Base-by-base conservation (phyloP, 768 basidiomycete genomes). In the Boletus sensibilis region DNA sequence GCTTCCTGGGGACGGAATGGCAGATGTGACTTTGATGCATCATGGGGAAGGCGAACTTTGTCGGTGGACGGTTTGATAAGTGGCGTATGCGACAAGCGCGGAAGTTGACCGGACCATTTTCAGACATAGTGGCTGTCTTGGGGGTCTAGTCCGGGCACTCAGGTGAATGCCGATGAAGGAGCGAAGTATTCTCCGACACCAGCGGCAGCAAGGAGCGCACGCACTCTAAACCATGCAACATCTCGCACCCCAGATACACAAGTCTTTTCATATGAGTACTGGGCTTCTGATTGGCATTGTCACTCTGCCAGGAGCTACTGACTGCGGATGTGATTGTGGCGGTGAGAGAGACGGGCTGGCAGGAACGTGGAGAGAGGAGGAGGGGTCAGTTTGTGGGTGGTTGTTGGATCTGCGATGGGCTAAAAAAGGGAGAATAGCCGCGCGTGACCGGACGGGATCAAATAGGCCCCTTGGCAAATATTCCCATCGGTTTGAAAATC, bases 11-110 rank as follows among this genome's bases (percentile, higher is more conserved):
- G 38, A 20, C 6, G 38, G 25, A n/a, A 44, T 29, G 35, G 52
- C 42, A 13, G 33, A 37, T 33, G 50, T 55, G n/a, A n/a, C n/a
- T n/a, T 56, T 63, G 40, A 55, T 49, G 54, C 40, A 42, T 43
- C 37, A 58, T 44, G 52, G n/a, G 40, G 37, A n/a, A 46, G 45
- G 29, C 42, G 48, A 54, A 66, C 60, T 57, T 64, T 69, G 67
- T 69, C 43, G 44, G 52, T 43, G 21, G 39, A 44, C 41, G 46
- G 67, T 67, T 64, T 69, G 68, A 63, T 71, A 56, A 61, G 69
- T 71, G 69, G 68, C 68, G 69, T 54, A 53, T 57, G 64, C 70
- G 70, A 73, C 72, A 66, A 58, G 72, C 67, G 68, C 72, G 70
- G 70, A 71, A 47, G 61, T 60, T 52, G 53, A 42, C 61, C 35